phyloP scores from a whole-genome alignment of 2,329 filamentous ascomycete species.

The Trichoderma semiorbis region DNA sequence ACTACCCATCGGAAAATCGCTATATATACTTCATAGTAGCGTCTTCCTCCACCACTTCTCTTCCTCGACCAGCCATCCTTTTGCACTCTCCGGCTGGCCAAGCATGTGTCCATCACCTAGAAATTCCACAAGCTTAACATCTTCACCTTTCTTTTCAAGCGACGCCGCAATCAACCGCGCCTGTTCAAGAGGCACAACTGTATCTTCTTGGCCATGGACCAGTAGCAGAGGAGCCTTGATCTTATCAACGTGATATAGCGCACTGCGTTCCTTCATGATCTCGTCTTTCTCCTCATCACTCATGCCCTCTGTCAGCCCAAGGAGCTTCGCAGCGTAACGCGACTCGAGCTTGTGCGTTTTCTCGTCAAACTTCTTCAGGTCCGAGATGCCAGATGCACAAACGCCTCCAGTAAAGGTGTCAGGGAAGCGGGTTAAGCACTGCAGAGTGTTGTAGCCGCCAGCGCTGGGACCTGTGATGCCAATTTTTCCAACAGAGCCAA shows the following conservation, averaged over 20 bases:
- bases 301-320: slow-evolving; percentile 35
- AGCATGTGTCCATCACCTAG: slow-evolving; percentile 52
- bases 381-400: slow-evolving; percentile 49
- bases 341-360: slow-evolving; percentile 57
- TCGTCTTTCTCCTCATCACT: slow-evolving; percentile 37
- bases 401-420: slow-evolving; percentile 47
- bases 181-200: slow-evolving; percentile 57
- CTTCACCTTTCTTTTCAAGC: slow-evolving; percentile 39
- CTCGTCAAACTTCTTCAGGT: slow-evolving; percentile 43
- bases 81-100: slow-evolving; percentile 37
- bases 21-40: slow-evolving; percentile 19
- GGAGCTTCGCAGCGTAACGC: slow-evolving; percentile 43
- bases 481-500: slow-evolving; percentile 35
- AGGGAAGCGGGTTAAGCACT: slow-evolving; percentile 45
- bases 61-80: slow-evolving; percentile 41
- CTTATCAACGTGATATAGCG: slow-evolving; percentile 44
- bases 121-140: slow-evolving; percentile 47
- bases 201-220: slow-evolving; percentile 54
- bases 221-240: slow-evolving; percentile 51
- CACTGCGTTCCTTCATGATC: slow-evolving; percentile 46
- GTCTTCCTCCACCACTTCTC: slow-evolving; percentile 47
- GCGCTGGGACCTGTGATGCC: slow-evolving; percentile 51
- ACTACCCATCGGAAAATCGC: neutral
- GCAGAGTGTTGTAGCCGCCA: slow-evolving; percentile 53
- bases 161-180: slow-evolving; percentile 48